Evolutionary conservation across 1,284 basidiomycete genomes (phyloP).

Genomic region (Papiliotrema nemorosa): DNA sequence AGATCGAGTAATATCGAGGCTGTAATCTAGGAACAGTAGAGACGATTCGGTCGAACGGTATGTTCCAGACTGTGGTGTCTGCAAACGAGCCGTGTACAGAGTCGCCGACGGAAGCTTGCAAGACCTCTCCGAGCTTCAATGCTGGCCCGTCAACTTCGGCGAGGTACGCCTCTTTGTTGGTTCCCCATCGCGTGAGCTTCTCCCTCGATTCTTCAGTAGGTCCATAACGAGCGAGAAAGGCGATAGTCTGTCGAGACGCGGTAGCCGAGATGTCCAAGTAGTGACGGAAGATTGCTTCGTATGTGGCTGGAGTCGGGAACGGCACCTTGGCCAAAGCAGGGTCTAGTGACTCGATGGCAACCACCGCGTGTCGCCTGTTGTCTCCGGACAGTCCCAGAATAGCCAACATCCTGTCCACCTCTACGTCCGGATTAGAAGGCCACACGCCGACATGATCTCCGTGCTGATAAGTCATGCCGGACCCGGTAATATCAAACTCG

Average conservation of each 20-base stretch:
- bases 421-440: constrained; percentile 89
- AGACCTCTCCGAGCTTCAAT: constrained; percentile 84
- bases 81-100: constrained; percentile 59
- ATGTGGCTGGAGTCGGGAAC: constrained; percentile 96
- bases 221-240: constrained; percentile 79
- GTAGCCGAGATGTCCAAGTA: constrained; percentile 94
- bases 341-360: constrained; percentile 92
- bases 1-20: constrained; percentile 97
- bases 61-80: constrained; percentile 76
- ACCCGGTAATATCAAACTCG: constrained; percentile 91
- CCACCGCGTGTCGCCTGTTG: constrained; percentile 73
- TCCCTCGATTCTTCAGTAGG: constrained; percentile 73
- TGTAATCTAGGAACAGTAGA: constrained; percentile 89
- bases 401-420: constrained; percentile 83
- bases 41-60: constrained; percentile 95
- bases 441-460: constrained; percentile 97
- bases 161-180: constrained; percentile 83
- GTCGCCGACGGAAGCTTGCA: constrained; percentile 80
- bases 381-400: constrained; percentile 73
- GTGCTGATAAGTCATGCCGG: constrained; percentile 96
- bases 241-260: constrained; percentile 89
- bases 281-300: constrained; percentile 88
- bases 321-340: constrained; percentile 97
- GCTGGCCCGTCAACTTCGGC: constrained; percentile 71
- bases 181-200: constrained; percentile 71